These are phyloP conservation scores for Ichthyophthirius multifiliis DNA, from an alignment of 169 alveolate genomes.

Conservation along the genomic window DNA sequence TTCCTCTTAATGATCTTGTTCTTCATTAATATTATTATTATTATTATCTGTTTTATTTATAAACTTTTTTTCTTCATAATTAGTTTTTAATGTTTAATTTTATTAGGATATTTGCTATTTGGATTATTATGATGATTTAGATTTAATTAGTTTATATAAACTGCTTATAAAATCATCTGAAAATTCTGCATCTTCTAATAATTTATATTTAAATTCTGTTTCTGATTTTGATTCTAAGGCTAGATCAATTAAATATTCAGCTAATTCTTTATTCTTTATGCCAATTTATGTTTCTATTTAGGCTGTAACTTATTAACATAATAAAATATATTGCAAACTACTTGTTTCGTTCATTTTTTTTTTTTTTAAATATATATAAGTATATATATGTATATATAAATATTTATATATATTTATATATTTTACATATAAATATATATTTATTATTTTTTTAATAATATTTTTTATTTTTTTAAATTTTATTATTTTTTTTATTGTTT, in stretches of 20 bases:
- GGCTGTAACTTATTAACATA: conserved; percentile 20
- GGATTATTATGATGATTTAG: conserved; percentile 23
- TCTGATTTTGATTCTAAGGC: conserved; percentile 42
- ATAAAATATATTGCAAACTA: conserved; percentile 13
- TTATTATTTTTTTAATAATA: no score
- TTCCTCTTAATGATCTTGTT: not conserved
- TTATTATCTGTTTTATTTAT: not conserved
- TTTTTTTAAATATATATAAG: not conserved
- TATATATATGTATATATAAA: no score
- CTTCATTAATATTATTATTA: not conserved
- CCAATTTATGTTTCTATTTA: conserved; percentile 39
- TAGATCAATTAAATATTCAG: conserved; percentile 57
- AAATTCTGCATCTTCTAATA: conserved; percentile 60
- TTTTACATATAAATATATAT: no score
- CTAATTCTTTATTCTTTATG: conserved; percentile 42
- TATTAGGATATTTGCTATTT: not conserved
- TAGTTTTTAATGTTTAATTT: not conserved
- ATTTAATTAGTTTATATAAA: conserved; percentile 30
- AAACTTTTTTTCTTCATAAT: not conserved
- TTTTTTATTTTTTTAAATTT: no score
- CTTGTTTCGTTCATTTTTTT: conserved; percentile 7
- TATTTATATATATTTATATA: no score
- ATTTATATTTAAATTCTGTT: conserved; percentile 34
- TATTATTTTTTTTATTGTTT: no score
- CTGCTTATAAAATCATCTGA: conserved; percentile 37